Percentiles rank a stretch among this genome's conserved stretches.
These are phyloP conservation scores for Coemansia sp. DNA, from an alignment of 192 early-diverging fungal genomes.

Conservation along the genomic window DNA sequence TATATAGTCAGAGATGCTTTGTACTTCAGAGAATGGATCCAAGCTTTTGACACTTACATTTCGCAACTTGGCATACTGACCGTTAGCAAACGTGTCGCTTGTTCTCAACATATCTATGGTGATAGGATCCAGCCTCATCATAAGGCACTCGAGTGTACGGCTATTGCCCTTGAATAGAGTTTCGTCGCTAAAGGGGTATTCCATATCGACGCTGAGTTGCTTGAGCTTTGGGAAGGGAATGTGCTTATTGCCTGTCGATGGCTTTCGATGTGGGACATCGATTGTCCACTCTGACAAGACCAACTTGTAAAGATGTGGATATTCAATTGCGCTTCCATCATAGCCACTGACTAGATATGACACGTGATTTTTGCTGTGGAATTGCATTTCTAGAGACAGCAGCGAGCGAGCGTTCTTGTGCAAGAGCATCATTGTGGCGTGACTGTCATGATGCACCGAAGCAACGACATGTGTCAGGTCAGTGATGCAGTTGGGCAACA, in stretches of 20 bases:
- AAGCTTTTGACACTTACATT: constrained; percentile 10
- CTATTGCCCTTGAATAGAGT: constrained; percentile 32
- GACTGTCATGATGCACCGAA: neutral
- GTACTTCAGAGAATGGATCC: neutral
- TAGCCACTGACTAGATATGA: neutral
- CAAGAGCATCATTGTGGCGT: constrained; percentile 6
- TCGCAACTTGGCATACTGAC: constrained; percentile 2
- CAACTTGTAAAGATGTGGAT: neutral
- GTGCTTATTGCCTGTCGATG: neutral
- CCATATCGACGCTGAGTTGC: constrained; percentile 18
- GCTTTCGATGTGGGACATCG: neutral
- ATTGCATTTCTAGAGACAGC: neutral
- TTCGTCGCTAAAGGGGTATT: constrained; percentile 32
- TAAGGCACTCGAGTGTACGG: constrained; percentile 11
- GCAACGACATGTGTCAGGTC: neutral
- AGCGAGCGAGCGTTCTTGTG: constrained; percentile 8
- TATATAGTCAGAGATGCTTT: neutral
- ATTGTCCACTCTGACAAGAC: neutral
- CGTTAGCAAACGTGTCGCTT: constrained; percentile 19
- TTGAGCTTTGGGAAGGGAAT: constrained; percentile 20
- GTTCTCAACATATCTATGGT: constrained; percentile 14
- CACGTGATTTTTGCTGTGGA: neutral
- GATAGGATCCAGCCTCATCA: constrained; percentile 11
- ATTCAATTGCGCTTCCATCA: neutral
- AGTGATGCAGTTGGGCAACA: constrained; percentile 6